Conservation (phyloP, 805 yeast genomes). For the Zygotorulaspora chibaensis region DNA sequence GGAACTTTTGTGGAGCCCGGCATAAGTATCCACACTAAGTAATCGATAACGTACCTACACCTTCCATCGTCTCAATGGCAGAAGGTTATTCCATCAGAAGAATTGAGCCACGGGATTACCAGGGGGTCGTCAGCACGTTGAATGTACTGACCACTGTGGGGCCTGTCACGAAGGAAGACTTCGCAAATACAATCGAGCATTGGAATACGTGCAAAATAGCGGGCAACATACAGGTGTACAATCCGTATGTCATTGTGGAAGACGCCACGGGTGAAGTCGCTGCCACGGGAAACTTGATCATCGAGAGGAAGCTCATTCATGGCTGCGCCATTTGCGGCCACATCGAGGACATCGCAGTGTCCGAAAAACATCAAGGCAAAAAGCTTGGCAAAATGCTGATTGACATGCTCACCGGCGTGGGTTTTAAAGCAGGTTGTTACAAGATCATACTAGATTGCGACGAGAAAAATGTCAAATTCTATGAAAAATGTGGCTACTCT, state of each 20-base stretch:
- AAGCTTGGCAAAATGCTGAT: slow-evolving; percentile 70
- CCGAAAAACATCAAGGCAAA: slow-evolving; percentile 72
- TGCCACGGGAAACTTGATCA: slow-evolving; percentile 76
- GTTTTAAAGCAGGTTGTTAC: slow-evolving; percentile 63
- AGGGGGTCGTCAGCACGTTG: slow-evolving; percentile 58
- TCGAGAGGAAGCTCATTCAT: slow-evolving; percentile 83
- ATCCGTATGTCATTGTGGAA: slow-evolving; percentile 64
- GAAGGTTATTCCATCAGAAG: slow-evolving; percentile 65
- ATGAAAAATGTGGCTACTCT: slow-evolving; percentile 78
- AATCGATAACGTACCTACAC: background rate
- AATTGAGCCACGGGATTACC: slow-evolving; percentile 51
- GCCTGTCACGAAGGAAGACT: slow-evolving; percentile 48
- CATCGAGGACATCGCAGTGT: slow-evolving; percentile 89
- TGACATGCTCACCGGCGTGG: slow-evolving; percentile 54
- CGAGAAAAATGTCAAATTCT: slow-evolving; percentile 74
- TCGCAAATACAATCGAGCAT: slow-evolving; percentile 46
- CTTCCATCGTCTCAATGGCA: slow-evolving; percentile 3
- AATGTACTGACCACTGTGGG: slow-evolving; percentile 81
- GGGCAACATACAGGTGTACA: slow-evolving; percentile 47
- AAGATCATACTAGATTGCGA: slow-evolving; percentile 89
- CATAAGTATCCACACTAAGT: background rate
- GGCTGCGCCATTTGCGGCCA: slow-evolving; percentile 84
- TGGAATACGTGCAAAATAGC: slow-evolving; percentile 46
- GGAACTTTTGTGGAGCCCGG: too few species aligned
- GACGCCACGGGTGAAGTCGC: slow-evolving; percentile 48